Base-by-base conservation (phyloP, 2,329 filamentous ascomycete species). In the Cordyceps cateniannulata region DNA sequence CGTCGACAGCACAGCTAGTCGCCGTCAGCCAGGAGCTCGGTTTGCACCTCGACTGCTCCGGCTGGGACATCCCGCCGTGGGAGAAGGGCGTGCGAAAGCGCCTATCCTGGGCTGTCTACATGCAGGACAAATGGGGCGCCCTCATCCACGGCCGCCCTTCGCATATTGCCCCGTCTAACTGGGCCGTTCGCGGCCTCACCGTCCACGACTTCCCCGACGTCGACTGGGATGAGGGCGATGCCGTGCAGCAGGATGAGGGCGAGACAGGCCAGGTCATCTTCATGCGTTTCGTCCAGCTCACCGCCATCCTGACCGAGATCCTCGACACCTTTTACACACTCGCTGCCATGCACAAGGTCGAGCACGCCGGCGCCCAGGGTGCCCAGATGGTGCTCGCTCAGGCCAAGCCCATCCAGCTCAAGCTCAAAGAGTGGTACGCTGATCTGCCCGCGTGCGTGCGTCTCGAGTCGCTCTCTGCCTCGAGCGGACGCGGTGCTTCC, bases 71-170 rank as follows among this genome's bases (percentile, higher is more conserved):
- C 59, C 90, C 92, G 29, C 81, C 82, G 0, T 96, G 92, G 91
- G 92, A 96, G 72, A 88, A 89, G 66, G 89, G 91, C 0, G 73
- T 96, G 62, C 83, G 93, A 63, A 95, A 93, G 71, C 85, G 93
- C 53, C 82, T 96, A 47, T 91, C 91, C 1, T 96, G 93, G 92
- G 92, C 90, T 2, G 75, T 96, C 55, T 96, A 95, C 71, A 93
- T 96, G 88, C 91, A 96, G 75, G 93, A 97, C 74, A 96, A 83
- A 73, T 96, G 92, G 92, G 90, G 89, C 18, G 87, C 91, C 2
- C 79, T 96, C 22, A 87, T 95, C 25, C 90, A 96, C 69, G 91
- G 91, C 51, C 86, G 91, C 12, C 92, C 91, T 1, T 95, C 91
- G 5, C 91, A 96, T 65, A 83, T 86, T 45, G 82, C 84, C 65